phyloP scores from a whole-genome alignment of 495 filamentous ascomycete species.

The Haplographium delicatum region DNA sequence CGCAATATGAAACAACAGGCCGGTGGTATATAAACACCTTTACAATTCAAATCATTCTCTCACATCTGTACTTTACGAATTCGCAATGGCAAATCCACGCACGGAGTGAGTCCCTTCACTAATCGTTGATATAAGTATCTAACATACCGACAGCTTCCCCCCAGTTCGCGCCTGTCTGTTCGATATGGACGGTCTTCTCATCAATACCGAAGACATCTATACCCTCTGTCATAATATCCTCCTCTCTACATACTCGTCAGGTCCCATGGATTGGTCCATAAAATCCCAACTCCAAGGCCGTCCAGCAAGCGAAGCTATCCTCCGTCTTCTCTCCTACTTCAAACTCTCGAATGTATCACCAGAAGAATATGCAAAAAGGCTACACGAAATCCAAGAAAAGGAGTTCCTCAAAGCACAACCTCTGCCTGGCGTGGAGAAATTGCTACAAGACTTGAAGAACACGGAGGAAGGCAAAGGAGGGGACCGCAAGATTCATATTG shows the following conservation, averaged over 20 bases:
- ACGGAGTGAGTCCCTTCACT: conserved; percentile 14
- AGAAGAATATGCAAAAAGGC: conserved; percentile 54
- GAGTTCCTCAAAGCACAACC: conserved; percentile 66
- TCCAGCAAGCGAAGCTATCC: conserved; percentile 60
- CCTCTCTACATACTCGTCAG: conserved; percentile 64
- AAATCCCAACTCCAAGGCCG: conserved; percentile 93
- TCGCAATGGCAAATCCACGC: conserved; percentile 13
- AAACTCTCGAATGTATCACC: conserved; percentile 65
- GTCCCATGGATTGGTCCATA: conserved; percentile 82
- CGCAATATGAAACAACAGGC: no score
- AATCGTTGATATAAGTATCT: no score
- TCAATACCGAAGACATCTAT: conserved; percentile 93
- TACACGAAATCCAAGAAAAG: conserved; percentile 56
- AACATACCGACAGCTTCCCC: conserved; percentile 36
- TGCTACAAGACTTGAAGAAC: conserved; percentile 50
- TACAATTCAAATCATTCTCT: neutral
- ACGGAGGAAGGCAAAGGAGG: conserved; percentile 15
- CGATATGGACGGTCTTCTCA: conserved; percentile 97
- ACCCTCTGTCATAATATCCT: conserved; percentile 76
- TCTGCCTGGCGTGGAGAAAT: conserved; percentile 68
- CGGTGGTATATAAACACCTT: no score
- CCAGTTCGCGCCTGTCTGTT: conserved; percentile 90
- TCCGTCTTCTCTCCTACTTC: conserved; percentile 62
- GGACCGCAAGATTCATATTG: conserved; percentile 58
- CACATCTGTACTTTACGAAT: neutral